phyloP scores from a whole-genome alignment of 805 yeast species.

The Lipomyces mesembrius region DNA sequence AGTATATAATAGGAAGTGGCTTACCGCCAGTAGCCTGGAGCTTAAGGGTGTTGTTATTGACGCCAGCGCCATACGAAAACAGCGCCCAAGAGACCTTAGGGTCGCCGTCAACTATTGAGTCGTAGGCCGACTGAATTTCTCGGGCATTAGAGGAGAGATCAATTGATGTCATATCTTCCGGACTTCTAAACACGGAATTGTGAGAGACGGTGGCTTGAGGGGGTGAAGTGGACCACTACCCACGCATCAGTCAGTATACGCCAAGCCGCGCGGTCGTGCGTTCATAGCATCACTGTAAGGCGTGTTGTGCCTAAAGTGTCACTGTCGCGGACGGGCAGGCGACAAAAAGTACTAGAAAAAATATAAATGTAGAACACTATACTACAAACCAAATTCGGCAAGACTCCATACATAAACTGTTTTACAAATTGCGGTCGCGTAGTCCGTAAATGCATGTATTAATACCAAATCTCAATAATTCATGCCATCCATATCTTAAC shows the following conservation, averaged over 20 bases:
- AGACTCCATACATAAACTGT: neutral
- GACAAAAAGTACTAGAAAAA: too few species aligned
- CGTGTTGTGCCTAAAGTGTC: neutral
- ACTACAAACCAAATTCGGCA: neutral
- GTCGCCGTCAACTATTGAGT: constrained; percentile 78
- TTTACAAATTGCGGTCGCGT: neutral
- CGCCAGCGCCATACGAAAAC: constrained; percentile 70
- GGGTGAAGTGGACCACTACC: too few species aligned
- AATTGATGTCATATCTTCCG: constrained; percentile 29
- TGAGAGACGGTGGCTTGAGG: neutral
- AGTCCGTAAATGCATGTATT: neutral
- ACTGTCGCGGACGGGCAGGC: too few species aligned
- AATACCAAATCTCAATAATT: neutral
- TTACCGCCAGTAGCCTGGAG: constrained; percentile 47
- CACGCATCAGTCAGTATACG: neutral
- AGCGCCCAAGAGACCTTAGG: constrained; percentile 73
- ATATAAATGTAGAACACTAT: neutral
- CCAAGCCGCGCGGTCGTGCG: neutral
- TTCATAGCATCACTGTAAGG: neutral
- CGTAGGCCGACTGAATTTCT: constrained; percentile 55
- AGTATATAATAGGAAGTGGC: constrained; percentile 13
- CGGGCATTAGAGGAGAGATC: constrained; percentile 35
- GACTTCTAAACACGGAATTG: neutral
- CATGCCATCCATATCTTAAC: constrained; percentile 57
- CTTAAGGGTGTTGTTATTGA: constrained; percentile 47